Conservation (phyloP, 1,139 yeast genomes). For the Candida sojae region DNA sequence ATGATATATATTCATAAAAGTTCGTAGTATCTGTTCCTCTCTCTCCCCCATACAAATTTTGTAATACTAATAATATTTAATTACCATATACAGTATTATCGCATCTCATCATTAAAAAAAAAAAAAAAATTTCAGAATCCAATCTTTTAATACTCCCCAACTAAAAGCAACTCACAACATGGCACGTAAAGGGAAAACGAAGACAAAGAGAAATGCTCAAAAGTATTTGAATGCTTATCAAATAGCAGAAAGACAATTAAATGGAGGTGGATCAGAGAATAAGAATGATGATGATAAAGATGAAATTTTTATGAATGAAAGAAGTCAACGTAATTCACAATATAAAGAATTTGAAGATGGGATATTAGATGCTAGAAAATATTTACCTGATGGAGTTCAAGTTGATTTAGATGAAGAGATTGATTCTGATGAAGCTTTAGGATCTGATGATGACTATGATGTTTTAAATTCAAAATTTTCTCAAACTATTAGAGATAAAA, state of each 20-base stretch:
- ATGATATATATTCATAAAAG: too few species aligned
- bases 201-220: conserved; percentile 28
- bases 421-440: conserved; percentile 76
- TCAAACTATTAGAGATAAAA: conserved; percentile 62
- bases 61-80: too few species aligned
- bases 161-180: neutral
- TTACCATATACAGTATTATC: neutral
- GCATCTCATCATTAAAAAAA: neutral
- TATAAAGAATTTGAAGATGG: conserved; percentile 32
- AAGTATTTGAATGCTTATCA: conserved; percentile 49
- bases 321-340: neutral
- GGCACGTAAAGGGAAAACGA: conserved; percentile 5
- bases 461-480: conserved; percentile 66
- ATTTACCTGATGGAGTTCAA: conserved; percentile 32
- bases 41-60: too few species aligned
- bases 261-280: conserved; percentile 22
- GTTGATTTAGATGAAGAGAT: conserved; percentile 62
- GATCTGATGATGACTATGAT: conserved; percentile 75
- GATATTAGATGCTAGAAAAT: conserved; percentile 44
- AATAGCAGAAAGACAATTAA: conserved; percentile 45
- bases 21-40: too few species aligned
- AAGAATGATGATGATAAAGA: conserved; percentile 21
- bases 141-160: neutral
- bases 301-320: conserved; percentile 9
- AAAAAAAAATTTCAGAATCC: neutral